Percentiles rank a stretch among this genome's conserved stretches.
phyloP scores from a whole-genome alignment of 352 stramenopile species.

The Pythium dissotocum region DNA sequence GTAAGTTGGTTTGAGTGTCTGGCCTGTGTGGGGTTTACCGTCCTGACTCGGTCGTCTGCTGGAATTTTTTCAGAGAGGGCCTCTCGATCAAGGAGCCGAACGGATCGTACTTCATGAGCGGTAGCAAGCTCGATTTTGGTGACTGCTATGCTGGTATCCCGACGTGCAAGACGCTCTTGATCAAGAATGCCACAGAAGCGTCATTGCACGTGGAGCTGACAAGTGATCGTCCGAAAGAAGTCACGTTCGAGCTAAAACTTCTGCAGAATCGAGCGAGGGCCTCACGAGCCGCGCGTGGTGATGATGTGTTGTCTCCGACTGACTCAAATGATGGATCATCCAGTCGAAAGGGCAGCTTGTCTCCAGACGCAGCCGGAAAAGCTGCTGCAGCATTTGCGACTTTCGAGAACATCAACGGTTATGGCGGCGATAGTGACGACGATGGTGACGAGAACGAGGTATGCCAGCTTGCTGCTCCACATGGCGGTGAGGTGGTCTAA shows the following conservation, averaged over 20 bases:
- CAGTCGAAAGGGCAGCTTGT: slow-evolving; percentile 68
- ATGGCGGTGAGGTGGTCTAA: background rate
- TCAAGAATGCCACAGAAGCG: slow-evolving; percentile 86
- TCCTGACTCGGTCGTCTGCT: background rate
- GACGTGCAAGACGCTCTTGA: slow-evolving; percentile 78
- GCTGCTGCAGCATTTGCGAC: slow-evolving; percentile 47
- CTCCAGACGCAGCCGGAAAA: slow-evolving; percentile 55
- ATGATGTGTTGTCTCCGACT: slow-evolving; percentile 70
- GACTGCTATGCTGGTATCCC: slow-evolving; percentile 86
- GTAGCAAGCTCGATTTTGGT: slow-evolving; percentile 87
- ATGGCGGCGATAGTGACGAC: slow-evolving; percentile 81
- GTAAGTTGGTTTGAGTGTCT: slow-evolving; percentile 28
- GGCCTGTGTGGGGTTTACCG: background rate
- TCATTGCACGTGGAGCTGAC: slow-evolving; percentile 83
- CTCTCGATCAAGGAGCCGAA: slow-evolving; percentile 85
- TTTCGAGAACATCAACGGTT: slow-evolving; percentile 52
- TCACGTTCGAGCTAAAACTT: slow-evolving; percentile 88
- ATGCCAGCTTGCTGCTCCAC: background rate
- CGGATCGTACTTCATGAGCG: slow-evolving; percentile 85
- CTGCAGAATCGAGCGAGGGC: slow-evolving; percentile 70
- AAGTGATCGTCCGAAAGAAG: slow-evolving; percentile 86
- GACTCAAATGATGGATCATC: slow-evolving; percentile 68
- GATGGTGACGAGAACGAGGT: slow-evolving; percentile 87
- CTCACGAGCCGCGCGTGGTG: slow-evolving; percentile 50
- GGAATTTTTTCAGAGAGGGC: slow-evolving; percentile 58